Evolutionary conservation across 192 early-diverging fungal species (phyloP), one percentile per base, ranked within the genome.

Genomic region (Podochytrium sp.): DNA sequence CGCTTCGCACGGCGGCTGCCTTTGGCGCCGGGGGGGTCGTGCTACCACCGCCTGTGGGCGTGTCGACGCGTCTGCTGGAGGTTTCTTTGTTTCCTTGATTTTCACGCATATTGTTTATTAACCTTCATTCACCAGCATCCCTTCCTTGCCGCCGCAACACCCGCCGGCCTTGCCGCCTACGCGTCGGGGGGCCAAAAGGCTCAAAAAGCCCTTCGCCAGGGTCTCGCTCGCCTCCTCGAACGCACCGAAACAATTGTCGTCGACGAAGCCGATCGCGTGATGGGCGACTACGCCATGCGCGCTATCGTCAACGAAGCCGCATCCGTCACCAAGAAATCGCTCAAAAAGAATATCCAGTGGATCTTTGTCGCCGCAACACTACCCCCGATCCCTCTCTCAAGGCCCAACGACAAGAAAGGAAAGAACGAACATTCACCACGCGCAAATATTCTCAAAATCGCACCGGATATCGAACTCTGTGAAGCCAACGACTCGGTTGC

Each of bases 161-260:
- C 66, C 25, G 14, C 33, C 51, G 51, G 38, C 14, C 69, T 71
- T 1, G 33, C 40, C 55, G 23, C 53, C 29, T 37, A 16, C 1
- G 25, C 42, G 33, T 34, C 56, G 25, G 39, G 14, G 30, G 30
- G 12, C 27, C 33, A 39, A 43, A 12, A 34, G 10, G 35, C 66
- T 27, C 66, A 69, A 35, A 37, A 23, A 23, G 82, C 88, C 1
- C 95, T 95, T 0, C 96, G 95, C 1, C 73, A 76, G 0, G 84
- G 84, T 23, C 75, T 96, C 38, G 67, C 82, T 20, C 40, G 27
- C 10, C 62, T 79, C 25, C 63, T 81, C 2, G 59, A 20, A 25
- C 38, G 64, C 20, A 76, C 74, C 27, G 49, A 69, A 7, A 50
- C 69, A 16, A 57, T 80, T 41, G 58, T 75, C 23, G 58, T 73